Evolutionary conservation across 23 red algal species (phyloP).

Genomic region (Agarophyton chilense): DNA sequence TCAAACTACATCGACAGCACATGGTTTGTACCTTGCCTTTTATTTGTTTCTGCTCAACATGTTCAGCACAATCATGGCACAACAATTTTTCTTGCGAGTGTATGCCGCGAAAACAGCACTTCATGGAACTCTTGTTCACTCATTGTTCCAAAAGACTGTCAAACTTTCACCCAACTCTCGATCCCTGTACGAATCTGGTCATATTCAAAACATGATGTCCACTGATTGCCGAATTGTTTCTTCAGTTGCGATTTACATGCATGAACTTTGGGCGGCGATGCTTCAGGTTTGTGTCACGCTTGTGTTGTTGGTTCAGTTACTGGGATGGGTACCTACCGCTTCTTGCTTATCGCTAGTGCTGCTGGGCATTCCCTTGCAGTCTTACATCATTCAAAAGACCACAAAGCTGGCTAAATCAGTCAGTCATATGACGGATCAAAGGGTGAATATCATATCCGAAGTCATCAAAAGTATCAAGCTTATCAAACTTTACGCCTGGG

Average conservation of each 20-base stretch:
- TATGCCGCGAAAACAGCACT: background rate
- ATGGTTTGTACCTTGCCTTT: slow-evolving; percentile 37
- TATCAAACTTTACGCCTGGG: slow-evolving; percentile 95
- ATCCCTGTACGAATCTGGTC: slow-evolving; percentile 50
- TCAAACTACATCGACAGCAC: background rate
- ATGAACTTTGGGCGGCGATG: slow-evolving; percentile 66
- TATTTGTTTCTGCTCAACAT: slow-evolving; percentile 35
- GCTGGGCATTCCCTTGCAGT: slow-evolving; percentile 47
- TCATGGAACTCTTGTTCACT: slow-evolving; percentile 34
- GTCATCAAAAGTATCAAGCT: slow-evolving; percentile 68
- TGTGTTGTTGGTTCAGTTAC: slow-evolving; percentile 48
- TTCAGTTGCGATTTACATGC: slow-evolving; percentile 1
- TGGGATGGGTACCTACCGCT: slow-evolving; percentile 77
- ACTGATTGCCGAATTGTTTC: slow-evolving; percentile 56
- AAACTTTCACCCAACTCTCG: slow-evolving; percentile 46
- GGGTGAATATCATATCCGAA: slow-evolving; percentile 69
- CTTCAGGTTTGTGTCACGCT: slow-evolving; percentile 80
- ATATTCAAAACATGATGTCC: slow-evolving; percentile 78
- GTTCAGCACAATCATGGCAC: slow-evolving; percentile 31
- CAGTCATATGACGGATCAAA: slow-evolving; percentile 3
- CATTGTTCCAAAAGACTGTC: slow-evolving; percentile 60
- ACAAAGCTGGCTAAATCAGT: slow-evolving; percentile 1
- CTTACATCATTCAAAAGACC: slow-evolving; percentile 4
- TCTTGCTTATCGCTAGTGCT: slow-evolving; percentile 51
- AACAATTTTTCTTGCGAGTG: slow-evolving; percentile 61